These are phyloP conservation scores for Isoetes taiwanensis DNA, from an alignment of 75 land plant species.

Conservation along the genomic window DNA sequence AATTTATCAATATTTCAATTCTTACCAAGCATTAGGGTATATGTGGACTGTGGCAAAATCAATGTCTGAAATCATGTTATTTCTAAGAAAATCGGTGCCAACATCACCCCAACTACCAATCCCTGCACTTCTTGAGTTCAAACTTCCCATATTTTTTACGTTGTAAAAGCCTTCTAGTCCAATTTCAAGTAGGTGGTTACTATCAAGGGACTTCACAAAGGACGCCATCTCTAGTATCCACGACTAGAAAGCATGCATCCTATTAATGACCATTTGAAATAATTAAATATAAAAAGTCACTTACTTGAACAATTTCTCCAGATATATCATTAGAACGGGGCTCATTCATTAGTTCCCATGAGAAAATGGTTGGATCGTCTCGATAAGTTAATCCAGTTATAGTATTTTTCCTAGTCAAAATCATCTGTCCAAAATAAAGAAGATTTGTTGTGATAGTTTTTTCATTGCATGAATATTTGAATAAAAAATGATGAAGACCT, in stretches of 20 bases:
- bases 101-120: not conserved
- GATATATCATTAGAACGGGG: not conserved
- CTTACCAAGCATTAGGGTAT: not conserved
- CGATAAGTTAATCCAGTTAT: not conserved
- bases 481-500: not conserved
- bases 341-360: conserved; percentile 7
- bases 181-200: not conserved
- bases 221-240: not conserved
- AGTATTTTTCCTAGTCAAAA: not conserved
- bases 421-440: not conserved
- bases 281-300: not conserved
- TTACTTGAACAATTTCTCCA: not conserved
- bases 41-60: conserved; percentile 4
- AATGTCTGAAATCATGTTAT: not conserved
- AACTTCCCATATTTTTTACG: not conserved
- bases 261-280: not conserved
- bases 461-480: not conserved
- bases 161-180: conserved; percentile 5
- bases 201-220: not conserved
- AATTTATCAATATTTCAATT: too few relatives aligned
- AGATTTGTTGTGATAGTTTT: not conserved
- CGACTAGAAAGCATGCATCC: too few relatives aligned
- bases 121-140: too few relatives aligned
- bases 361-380: not conserved
- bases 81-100: not conserved